A percentile compares a stretch with the other conserved stretches of the same genome.
phyloP scores from a whole-genome alignment of 805 yeast genomes.

The Blastobotrys muscicola region DNA sequence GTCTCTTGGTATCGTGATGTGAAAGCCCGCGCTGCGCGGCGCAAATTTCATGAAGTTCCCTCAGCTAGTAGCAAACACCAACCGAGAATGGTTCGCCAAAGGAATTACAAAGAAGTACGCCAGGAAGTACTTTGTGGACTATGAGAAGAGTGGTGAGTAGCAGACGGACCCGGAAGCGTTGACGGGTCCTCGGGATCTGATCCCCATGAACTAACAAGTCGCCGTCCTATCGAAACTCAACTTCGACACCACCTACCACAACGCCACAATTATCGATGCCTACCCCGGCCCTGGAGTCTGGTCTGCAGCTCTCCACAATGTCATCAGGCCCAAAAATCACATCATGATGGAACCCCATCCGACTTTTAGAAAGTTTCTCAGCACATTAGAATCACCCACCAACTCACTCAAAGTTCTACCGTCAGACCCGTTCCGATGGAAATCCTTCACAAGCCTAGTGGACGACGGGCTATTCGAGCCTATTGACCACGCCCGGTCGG shows the following conservation, averaged over 20 bases:
- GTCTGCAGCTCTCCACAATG: constrained; percentile 52
- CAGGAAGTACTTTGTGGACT: constrained; percentile 22
- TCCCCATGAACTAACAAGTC: too few species aligned
- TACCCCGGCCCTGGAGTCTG: constrained; percentile 46
- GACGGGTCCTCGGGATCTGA: too few species aligned
- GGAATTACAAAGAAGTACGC: constrained; percentile 15
- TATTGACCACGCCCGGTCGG: constrained; percentile 26
- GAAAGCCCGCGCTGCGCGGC: too few species aligned
- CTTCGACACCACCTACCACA: not conserved
- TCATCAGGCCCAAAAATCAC: constrained; percentile 54
- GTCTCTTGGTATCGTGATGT: too few species aligned
- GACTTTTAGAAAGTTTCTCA: constrained; percentile 20
- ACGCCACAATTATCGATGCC: constrained; percentile 20
- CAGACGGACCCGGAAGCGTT: too few species aligned
- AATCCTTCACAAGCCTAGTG: constrained; percentile 40
- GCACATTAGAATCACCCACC: constrained; percentile 3
- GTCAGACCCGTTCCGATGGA: constrained; percentile 63
- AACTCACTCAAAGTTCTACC: constrained; percentile 13
- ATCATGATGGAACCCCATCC: constrained; percentile 48
- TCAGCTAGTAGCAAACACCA: too few species aligned
- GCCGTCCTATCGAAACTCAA: not conserved
- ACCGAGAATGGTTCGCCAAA: too few species aligned
- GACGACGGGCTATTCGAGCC: constrained; percentile 38
- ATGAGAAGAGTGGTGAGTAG: constrained; percentile 13
- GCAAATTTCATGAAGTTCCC: too few species aligned